Evolutionary conservation across 257 asterid genomes (phyloP), one percentile per base, ranked within the genome.

Genomic region (Solanum chilense): DNA sequence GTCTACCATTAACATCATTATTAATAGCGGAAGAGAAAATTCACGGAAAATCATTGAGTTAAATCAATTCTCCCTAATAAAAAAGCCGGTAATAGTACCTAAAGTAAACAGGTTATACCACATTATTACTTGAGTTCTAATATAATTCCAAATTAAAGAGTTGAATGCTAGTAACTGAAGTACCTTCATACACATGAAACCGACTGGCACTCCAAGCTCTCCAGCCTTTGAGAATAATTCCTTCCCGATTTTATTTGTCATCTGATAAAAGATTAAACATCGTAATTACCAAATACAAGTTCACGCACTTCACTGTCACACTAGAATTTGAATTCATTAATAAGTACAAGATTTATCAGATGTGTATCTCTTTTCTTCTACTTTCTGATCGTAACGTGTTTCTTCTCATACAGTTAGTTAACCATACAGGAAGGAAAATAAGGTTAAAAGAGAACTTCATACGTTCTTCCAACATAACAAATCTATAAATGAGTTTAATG

Each of bases 181-280:
- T 88, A 94, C 99, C 97, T 96, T 94, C 93, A 89, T 94, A 92
- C 98, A 96, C 98, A 94, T 94, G 95, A 96, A 94, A 81, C 99
- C 98, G 81, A 96, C 98, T 39, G 98, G 94, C 18, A 88, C 94
- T 42, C 98, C 96, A 71, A 93, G 98, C 88, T 94, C 96, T 89
- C 98, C 99, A 45, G 98, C 98, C 90, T 92, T 96, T 78, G 95
- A 92, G 88, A 92, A 96, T 94, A 96, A 81, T 62, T 94, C 94
- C 89, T 91, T 94, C 75, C 98, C 99, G 69, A 94, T 93, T 87
- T 91, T 93, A 89, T 96, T 96, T 85, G 99, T 94, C 99, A 96
- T 94, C 99, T 94, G 91, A 41, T 9, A 85, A 88, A 74, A 86
- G 87, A 75, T 47, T 84, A 58, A 33, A 77, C 39, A 44, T 44